A percentile compares a stretch with the other conserved stretches of the same genome.
These are phyloP conservation scores for Colletotrichum sublineola DNA, from an alignment of 2,329 filamentous ascomycete species.

Conservation along the genomic window DNA sequence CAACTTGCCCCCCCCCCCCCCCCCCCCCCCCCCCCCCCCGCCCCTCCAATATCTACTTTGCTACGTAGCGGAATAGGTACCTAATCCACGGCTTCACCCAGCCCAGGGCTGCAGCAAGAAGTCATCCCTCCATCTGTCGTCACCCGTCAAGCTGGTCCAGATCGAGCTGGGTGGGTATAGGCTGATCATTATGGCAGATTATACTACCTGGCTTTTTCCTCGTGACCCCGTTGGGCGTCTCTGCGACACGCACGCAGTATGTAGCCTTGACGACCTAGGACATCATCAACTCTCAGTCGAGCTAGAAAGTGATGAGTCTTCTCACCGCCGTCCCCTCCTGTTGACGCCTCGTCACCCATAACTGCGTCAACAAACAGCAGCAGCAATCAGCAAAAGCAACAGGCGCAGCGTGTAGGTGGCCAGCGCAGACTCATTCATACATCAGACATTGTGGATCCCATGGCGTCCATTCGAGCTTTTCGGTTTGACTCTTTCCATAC, in stretches of 20 bases:
- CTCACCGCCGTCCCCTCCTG: constrained; percentile 1
- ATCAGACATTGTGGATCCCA: not conserved
- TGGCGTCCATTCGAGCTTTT: constrained; percentile 13
- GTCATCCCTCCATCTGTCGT: constrained; percentile 32
- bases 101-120: not conserved
- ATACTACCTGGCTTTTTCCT: constrained; percentile 4
- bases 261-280: not conserved
- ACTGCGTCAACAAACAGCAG: not conserved
- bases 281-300: not conserved
- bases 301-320: not conserved
- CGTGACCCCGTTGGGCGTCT: constrained; percentile 8
- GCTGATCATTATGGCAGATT: constrained; percentile 26
- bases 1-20: not conserved
- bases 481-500: constrained; percentile 4
- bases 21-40: not conserved
- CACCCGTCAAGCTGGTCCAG: constrained; percentile 17
- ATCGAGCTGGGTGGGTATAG: constrained; percentile 11
- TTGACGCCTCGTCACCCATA: not conserved
- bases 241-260: not conserved
- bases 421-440: not conserved
- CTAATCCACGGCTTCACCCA: not conserved
- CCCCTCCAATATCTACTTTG: not conserved
- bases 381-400: not conserved
- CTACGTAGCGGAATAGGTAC: too few species aligned
- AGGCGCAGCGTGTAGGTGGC: constrained; percentile 13